Evolutionary conservation across 2,329 filamentous ascomycete species (phyloP).

Genomic region (Claviceps monticola): DNA sequence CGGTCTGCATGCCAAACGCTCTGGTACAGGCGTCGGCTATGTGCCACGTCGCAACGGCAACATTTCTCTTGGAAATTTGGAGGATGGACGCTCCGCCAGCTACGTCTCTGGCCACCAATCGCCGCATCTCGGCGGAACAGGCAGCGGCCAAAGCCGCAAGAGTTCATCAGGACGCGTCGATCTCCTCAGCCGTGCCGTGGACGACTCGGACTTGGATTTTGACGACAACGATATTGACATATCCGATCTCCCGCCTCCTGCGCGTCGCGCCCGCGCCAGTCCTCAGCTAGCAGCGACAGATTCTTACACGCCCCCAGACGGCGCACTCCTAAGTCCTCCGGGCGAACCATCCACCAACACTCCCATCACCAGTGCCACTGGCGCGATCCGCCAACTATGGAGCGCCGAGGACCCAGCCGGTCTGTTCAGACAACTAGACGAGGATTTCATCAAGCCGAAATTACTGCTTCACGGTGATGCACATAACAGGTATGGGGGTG

Average conservation of each 20-base stretch:
- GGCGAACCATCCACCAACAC: constrained; percentile 16
- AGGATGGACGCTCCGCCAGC: constrained; percentile 23
- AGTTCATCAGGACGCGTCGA: constrained; percentile 34
- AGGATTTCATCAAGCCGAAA: constrained; percentile 90
- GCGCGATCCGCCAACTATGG: constrained; percentile 68
- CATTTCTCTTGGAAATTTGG: constrained; percentile 42
- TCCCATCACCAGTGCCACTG: constrained; percentile 52
- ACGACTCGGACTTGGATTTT: constrained; percentile 42
- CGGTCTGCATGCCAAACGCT: constrained; percentile 68
- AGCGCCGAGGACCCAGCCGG: constrained; percentile 79
- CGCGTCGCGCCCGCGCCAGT: constrained; percentile 23
- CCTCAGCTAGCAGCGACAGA: constrained; percentile 9
- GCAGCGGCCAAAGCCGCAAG: constrained; percentile 36
- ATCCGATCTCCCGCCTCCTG: constrained; percentile 51
- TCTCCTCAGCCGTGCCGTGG: constrained; percentile 35
- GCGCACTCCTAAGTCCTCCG: constrained; percentile 17
- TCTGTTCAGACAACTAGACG: constrained; percentile 83
- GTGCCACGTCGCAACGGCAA: constrained; percentile 53
- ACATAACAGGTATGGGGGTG: constrained; percentile 9
- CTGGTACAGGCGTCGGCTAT: constrained; percentile 64
- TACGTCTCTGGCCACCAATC: constrained; percentile 42
- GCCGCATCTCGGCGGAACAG: constrained; percentile 23
- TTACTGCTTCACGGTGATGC: constrained; percentile 61
- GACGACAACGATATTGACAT: constrained; percentile 44
- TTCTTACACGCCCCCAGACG: constrained; percentile 7